These are phyloP conservation scores for Neurospora cerealis DNA, from an alignment of 495 filamentous ascomycete species.

Conservation along the genomic window DNA sequence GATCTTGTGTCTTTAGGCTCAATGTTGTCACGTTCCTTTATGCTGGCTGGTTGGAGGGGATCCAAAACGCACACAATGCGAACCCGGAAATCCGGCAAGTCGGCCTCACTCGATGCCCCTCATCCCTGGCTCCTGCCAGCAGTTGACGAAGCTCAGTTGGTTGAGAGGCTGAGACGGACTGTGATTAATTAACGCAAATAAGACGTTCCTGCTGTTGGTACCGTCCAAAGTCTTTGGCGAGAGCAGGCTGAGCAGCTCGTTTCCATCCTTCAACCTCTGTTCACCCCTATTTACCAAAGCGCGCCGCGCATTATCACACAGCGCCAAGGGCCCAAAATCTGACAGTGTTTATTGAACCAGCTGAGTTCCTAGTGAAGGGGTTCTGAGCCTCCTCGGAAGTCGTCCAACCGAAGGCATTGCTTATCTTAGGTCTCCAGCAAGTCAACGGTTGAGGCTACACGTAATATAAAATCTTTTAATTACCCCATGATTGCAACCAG, in stretches of 20 bases:
- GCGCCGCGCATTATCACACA: no score
- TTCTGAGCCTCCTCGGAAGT: not conserved
- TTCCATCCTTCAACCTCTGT: no score
- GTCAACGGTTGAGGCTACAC: not conserved
- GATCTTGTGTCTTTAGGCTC: not conserved
- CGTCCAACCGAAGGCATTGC: not conserved
- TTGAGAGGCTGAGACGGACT: no score
- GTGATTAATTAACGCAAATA: no score
- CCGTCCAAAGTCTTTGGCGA: no score
- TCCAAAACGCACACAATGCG: not conserved
- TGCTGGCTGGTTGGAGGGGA: no score
- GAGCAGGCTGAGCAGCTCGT: no score
- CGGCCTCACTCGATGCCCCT: not conserved
- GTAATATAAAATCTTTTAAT: not conserved
- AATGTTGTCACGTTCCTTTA: no score
- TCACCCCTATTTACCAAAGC: no score
- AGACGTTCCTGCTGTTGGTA: no score
- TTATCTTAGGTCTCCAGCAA: not conserved
- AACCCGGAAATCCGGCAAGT: not conserved
- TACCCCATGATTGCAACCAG: not conserved
- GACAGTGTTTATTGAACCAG: not conserved
- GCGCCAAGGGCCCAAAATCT: not conserved
- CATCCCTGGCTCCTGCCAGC: not conserved
- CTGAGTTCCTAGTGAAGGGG: not conserved
- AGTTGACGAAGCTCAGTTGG: no score